A percentile compares a stretch with the other conserved stretches of the same genome.
phyloP scores from a whole-genome alignment of 2,329 filamentous ascomycete genomes.

The Aspergillus transmontanensis region DNA sequence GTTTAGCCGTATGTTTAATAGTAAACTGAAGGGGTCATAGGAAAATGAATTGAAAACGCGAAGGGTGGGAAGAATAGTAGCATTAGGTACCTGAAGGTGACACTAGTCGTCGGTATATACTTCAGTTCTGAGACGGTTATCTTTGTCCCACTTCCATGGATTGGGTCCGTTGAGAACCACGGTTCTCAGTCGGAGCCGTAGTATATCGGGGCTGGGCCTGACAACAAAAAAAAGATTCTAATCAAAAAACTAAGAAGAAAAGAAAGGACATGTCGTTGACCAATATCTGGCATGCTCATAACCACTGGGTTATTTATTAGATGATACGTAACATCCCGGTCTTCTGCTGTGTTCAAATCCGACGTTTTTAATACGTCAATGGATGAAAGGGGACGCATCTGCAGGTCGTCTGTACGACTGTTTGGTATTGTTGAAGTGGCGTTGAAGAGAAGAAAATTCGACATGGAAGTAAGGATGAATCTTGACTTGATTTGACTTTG shows the following conservation, averaged over 20 bases:
- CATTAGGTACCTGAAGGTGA: background rate
- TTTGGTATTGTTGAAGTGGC: background rate
- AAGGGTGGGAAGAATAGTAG: background rate
- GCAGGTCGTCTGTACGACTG: background rate
- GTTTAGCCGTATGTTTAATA: background rate
- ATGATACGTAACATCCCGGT: background rate
- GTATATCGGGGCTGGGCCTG: background rate
- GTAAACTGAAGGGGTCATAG: background rate
- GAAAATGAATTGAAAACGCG: background rate
- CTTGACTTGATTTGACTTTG: background rate
- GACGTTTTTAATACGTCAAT: conserved; percentile 1
- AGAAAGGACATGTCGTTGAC: background rate
- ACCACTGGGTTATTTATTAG: conserved; percentile 1
- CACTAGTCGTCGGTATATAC: conserved; percentile 5
- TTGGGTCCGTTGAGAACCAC: conserved; percentile 6
- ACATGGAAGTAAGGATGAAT: background rate
- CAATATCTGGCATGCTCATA: background rate
- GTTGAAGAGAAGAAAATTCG: background rate
- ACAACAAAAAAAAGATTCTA: background rate
- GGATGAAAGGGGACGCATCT: background rate
- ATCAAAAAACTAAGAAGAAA: background rate
- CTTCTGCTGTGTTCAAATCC: background rate
- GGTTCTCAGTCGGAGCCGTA: background rate
- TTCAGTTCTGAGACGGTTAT: background rate
- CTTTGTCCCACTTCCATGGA: conserved; percentile 1